Base-by-base conservation (phyloP, 1,139 yeast species). In the Candida tetrigidarum region DNA sequence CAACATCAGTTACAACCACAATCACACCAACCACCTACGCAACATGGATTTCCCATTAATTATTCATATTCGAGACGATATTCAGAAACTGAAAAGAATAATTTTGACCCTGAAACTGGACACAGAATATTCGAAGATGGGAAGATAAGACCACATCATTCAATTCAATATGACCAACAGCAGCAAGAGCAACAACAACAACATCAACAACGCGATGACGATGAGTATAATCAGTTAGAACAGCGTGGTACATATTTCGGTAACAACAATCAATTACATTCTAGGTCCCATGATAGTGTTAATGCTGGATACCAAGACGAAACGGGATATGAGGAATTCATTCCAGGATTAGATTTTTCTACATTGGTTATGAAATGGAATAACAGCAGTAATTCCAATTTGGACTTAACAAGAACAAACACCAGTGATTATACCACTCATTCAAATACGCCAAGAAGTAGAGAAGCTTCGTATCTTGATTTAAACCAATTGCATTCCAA, bases 271-370 rank as follows among this genome's bases (percentile, higher is more conserved):
- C 40, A 45, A 50, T 58, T 71, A 11, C 70, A 70, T 49, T 60
- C 73, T 20, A 47, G 59, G 23, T 66, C 72, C 4, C 73, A 69
- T 47, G 61, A 63, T 44, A 66, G 61, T 35, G 29, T 30, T 6
- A 47, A 42, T 15, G 55, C 50, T 12, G 50, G 41, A 11, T 49
- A 43, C 15, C 49, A 47, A 18, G 55, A 50, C 18, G 40, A 37
- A 28, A 44, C 50, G 18, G 89, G 87, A 1, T 67, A 84, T 51
- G 85, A 83, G 55, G 92, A 86, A 56, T 85, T 84, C 55, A 76
- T 85, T 12, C 91, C 91, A 0, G 87, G 84, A 22, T 66, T 85
- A 35, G 80, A 78, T 51, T 81, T 80, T 54, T 70, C 74, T 15
- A 71, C 73, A 37, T 64, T 71, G 61, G 56, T 74, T 2, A 65